phyloP scores from a whole-genome alignment of 345 rosid species.

The Brassica nigra region DNA sequence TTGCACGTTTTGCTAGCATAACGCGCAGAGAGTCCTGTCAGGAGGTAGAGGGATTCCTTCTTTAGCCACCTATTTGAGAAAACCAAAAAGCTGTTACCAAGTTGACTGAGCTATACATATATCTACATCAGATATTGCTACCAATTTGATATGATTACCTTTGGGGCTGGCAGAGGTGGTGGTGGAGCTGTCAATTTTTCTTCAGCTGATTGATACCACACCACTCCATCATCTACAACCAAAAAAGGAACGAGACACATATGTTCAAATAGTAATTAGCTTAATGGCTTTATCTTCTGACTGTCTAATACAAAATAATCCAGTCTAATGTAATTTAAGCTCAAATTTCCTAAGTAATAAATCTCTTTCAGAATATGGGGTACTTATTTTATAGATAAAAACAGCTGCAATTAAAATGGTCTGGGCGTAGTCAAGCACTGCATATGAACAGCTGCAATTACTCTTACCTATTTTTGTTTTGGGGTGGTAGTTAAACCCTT shows the following conservation, averaged over 20 bases:
- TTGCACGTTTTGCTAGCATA: constrained; percentile 92
- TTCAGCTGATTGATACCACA: constrained; percentile 99
- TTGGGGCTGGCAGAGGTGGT: constrained; percentile 93
- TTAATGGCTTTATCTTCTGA: no score
- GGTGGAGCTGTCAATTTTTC: constrained; percentile 98
- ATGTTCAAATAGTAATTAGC: not conserved
- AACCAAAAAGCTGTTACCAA: constrained; percentile 11
- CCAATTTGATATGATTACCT: constrained; percentile 48
- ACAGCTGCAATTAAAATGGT: constrained; percentile 97
- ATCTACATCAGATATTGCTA: not conserved
- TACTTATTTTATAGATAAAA: constrained; percentile 85
- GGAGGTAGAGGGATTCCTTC: constrained; percentile 86
- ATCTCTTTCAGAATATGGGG: not conserved
- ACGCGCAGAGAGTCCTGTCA: constrained; percentile 77
- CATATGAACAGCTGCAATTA: constrained; percentile 56
- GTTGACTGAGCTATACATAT: not conserved
- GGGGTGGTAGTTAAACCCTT: no score
- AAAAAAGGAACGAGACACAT: not conserved
- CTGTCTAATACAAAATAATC: no score
- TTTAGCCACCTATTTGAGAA: constrained; percentile 60
- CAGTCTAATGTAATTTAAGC: no score
- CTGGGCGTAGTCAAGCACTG: constrained; percentile 92
- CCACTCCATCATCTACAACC: constrained; percentile 97
- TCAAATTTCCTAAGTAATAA: no score
- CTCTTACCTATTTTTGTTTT: no score